phyloP scores from a whole-genome alignment of 441 rosid species.

The Arabidopsis hybrid region DNA sequence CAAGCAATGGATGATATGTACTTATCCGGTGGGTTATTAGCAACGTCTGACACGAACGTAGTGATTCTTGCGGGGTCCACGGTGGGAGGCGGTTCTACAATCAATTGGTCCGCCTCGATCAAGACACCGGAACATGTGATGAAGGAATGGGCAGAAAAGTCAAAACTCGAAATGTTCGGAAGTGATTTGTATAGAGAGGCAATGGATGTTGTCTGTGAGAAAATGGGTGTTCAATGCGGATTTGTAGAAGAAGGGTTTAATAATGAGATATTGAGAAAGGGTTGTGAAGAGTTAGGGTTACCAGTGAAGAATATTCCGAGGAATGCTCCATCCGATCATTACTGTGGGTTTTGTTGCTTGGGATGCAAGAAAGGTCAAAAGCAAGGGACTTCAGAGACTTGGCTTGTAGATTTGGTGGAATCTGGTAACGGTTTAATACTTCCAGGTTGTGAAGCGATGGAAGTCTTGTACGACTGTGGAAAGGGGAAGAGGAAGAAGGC shows the following conservation, averaged over 20 bases:
- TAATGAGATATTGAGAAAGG: conserved; percentile 71
- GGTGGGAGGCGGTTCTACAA: conserved; percentile 84
- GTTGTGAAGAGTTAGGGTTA: conserved; percentile 75
- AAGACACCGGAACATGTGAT: conserved; percentile 73
- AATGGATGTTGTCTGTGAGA: conserved; percentile 67
- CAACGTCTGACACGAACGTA: conserved; percentile 64
- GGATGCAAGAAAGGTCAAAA: conserved; percentile 88
- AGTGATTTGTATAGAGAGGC: conserved; percentile 69
- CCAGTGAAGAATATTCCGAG: conserved; percentile 64
- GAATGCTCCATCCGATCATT: conserved; percentile 69
- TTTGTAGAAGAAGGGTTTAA: conserved; percentile 69
- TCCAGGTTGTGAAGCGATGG: conserved; percentile 64
- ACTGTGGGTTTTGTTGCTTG: conserved; percentile 83
- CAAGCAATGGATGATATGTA: conserved; percentile 81
- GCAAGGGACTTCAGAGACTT: conserved; percentile 78
- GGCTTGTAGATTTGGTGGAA: conserved; percentile 77
- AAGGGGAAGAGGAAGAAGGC: conserved; percentile 50
- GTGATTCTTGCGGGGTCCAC: conserved; percentile 79
- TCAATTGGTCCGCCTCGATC: conserved; percentile 88
- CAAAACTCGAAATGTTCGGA: conserved; percentile 61
- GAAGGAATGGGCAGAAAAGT: conserved; percentile 63
- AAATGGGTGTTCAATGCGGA: conserved; percentile 80
- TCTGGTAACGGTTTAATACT: conserved; percentile 81
- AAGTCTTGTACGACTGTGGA: conserved; percentile 53
- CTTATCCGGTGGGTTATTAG: conserved; percentile 59